Conservation (phyloP, 371 early-diverging fungal species). For the Rhizopus microsporus region DNA sequence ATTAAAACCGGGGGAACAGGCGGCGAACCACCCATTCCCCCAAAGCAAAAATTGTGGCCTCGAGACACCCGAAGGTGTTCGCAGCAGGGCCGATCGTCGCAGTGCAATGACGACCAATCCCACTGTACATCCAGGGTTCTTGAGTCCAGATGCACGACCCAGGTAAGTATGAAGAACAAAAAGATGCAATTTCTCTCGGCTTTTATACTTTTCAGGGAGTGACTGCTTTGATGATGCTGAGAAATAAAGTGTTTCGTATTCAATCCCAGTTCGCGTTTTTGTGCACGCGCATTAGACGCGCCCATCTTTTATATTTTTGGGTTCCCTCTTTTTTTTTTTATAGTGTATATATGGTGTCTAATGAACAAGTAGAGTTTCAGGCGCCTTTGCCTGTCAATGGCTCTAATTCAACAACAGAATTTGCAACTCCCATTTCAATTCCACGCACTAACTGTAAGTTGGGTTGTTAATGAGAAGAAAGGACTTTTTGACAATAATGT, state of each 20-base stretch:
- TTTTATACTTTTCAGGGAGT: slow-evolving; percentile 35
- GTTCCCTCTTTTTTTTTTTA: neutral
- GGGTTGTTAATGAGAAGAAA: neutral
- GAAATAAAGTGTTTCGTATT: too few species aligned
- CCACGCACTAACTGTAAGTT: neutral
- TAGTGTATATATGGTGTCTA: too few species aligned
- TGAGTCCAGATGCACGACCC: slow-evolving; percentile 49
- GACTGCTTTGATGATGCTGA: too few species aligned
- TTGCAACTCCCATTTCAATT: neutral
- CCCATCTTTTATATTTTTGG: neutral
- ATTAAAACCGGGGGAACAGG: slow-evolving; percentile 28
- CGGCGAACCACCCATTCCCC: slow-evolving; percentile 40
- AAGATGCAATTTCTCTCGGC: slow-evolving; percentile 7
- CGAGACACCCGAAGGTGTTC: slow-evolving; percentile 55
- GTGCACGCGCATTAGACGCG: neutral
- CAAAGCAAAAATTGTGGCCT: slow-evolving; percentile 54
- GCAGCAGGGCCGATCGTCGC: slow-evolving; percentile 40
- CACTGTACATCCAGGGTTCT: slow-evolving; percentile 41
- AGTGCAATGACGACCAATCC: slow-evolving; percentile 46
- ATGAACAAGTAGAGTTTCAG: neutral
- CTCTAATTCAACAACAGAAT: too few species aligned
- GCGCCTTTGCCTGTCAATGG: neutral
- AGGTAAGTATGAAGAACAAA: slow-evolving; percentile 52
- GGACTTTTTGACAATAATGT: neutral
- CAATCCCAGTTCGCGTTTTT: too few species aligned